These are phyloP conservation scores for Pseudohalonectria lignicola DNA, from an alignment of 2,329 filamentous ascomycete genomes.

Conservation along the genomic window DNA sequence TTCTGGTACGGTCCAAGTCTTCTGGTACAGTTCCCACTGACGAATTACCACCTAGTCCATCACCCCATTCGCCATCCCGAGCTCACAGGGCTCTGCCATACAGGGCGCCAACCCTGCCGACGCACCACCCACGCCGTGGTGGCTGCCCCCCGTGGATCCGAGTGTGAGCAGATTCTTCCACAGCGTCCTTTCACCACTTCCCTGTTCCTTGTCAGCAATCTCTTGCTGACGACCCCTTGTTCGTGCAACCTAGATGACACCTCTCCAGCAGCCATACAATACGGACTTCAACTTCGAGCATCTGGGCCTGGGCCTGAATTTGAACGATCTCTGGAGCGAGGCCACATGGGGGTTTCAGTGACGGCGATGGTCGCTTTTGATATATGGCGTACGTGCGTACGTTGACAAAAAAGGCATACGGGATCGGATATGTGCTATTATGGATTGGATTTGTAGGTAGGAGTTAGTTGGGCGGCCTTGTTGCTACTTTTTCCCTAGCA, in stretches of 20 bases:
- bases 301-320: conserved; percentile 9
- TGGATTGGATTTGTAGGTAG: too few species aligned
- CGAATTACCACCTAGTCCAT: conserved; percentile 6
- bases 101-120: conserved; percentile 6
- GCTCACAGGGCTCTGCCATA: conserved; percentile 5
- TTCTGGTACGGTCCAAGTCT: background rate
- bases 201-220: too few species aligned
- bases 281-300: conserved; percentile 12
- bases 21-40: too few species aligned
- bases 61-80: conserved; percentile 7
- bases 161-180: too few species aligned
- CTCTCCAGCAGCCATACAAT: conserved; percentile 5
- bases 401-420: too few species aligned
- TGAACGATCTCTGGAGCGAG: conserved; percentile 14
- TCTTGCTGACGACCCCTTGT: too few species aligned
- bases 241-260: background rate
- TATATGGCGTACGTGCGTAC: too few species aligned
- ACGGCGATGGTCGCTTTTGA: too few species aligned
- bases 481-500: too few species aligned
- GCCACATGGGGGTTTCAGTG: conserved; percentile 11
- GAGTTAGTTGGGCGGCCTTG: too few species aligned
- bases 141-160: conserved; percentile 11
- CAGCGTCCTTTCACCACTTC: too few species aligned
- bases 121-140: conserved; percentile 13
- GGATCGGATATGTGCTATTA: too few species aligned